Base-by-base conservation (phyloP, 768 basidiomycete genomes). In the Postia placenta region DNA sequence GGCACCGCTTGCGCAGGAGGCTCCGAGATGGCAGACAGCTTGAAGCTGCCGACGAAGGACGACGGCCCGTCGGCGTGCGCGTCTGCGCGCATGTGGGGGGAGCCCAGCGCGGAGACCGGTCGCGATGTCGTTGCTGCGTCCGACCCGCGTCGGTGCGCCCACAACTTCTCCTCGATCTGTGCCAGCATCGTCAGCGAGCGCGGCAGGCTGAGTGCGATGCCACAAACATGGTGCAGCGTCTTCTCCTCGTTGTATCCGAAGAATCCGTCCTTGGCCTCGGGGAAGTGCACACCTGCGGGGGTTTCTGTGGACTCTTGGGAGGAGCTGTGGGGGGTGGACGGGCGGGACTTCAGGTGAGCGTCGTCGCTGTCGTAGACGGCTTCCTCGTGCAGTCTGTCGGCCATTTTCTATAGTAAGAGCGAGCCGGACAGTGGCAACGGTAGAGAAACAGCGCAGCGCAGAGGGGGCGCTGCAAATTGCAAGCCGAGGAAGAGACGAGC, bases 181-280 rank as follows among this genome's bases (percentile, higher is more conserved):
- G 5, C 23, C 11, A n/a, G 30, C 40, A 38, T 19, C 30, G 28
- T 28, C 17, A 26, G 6, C 7, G 24, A n/a, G n/a, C n/a, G 7
- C 12, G 28, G 42, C 24, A 9, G 15, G 42, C 45, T 37, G 37
- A 42, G 22, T 19, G n/a, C 27, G 37, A 25, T 25, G 43, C 20
- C 19, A 74, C 78, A 54, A 69, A 87, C 87, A 55, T 87, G 85
- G 57, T 82, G 81, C 25, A 85, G 73, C 28, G 69, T 81, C 59
- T 84, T 86, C 68, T 91, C 90, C 56, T 92, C 87, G 19, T 71
- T 71, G 64, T 92, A 92, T 7, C 83, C 83, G 62, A 86, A 92
- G 65, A 81, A 91, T 0, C 82, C 85, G 59, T 89, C 86, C 54
- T 78, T 75, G 2, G 79, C 65, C 56, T 84, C 74, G 7, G 73